Percentiles rank a stretch among this genome's conserved stretches.
These are phyloP conservation scores for Rhizophora mangle DNA, from an alignment of 345 rosid species.

Conservation along the genomic window DNA sequence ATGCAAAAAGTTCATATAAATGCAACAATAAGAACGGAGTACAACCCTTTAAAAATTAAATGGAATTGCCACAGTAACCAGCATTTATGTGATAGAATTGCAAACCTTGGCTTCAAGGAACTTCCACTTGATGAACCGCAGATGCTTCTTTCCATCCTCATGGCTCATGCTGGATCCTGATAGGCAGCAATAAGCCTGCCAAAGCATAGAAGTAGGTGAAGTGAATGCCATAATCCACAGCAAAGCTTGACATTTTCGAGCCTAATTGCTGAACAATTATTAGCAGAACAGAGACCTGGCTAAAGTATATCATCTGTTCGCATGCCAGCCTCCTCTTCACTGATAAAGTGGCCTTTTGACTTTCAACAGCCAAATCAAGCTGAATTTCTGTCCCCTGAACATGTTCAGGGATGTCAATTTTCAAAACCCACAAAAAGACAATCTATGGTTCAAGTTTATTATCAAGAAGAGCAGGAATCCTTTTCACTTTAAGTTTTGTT, in stretches of 20 bases:
- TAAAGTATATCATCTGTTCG: slow-evolving; percentile 73
- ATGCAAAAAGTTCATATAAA: background rate
- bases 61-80: background rate
- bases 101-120: slow-evolving; percentile 92
- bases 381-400: slow-evolving; percentile 94
- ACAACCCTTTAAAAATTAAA: background rate
- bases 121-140: slow-evolving; percentile 83
- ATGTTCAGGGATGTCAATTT: background rate
- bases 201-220: background rate
- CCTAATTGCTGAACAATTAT: background rate
- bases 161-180: slow-evolving; percentile 47
- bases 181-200: slow-evolving; percentile 72
- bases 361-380: slow-evolving; percentile 90
- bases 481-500: no score
- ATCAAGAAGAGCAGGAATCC: no score
- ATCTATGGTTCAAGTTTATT: no score
- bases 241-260: background rate
- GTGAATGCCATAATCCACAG: background rate
- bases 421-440: no score
- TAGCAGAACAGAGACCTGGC: slow-evolving; percentile 42
- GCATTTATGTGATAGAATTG: background rate
- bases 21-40: background rate
- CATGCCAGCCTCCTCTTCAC: slow-evolving; percentile 97
- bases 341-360: slow-evolving; percentile 79
- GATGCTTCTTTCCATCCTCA: slow-evolving; percentile 64